A percentile compares a stretch with the other conserved stretches of the same genome.
phyloP scores from a whole-genome alignment of 2,329 filamentous ascomycete genomes.

The Colletotrichum sansevieriae region DNA sequence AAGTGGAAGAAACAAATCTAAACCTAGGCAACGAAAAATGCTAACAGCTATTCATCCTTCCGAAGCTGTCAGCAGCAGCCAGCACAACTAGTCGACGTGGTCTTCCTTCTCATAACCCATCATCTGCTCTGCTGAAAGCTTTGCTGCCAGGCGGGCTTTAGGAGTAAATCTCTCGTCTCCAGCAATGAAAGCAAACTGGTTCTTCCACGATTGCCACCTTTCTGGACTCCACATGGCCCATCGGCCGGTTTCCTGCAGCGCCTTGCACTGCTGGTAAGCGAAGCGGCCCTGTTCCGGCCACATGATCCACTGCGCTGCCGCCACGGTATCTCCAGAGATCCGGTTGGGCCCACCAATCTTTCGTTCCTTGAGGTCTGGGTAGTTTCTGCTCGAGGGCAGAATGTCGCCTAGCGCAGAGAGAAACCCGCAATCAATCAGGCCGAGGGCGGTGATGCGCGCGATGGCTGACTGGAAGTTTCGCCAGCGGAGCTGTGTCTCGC shows the following conservation, averaged over 20 bases:
- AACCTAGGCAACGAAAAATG: too few relatives aligned
- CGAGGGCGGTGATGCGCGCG: constrained; percentile 2
- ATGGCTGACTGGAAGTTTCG: constrained; percentile 3
- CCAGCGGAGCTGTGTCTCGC: background rate
- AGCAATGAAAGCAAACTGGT: background rate
- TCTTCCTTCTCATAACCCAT: background rate
- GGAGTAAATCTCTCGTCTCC: constrained; percentile 8
- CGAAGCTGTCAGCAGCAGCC: too few relatives aligned
- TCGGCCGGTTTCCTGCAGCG: background rate
- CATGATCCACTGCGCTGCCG: constrained; percentile 5
- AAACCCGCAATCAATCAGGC: background rate
- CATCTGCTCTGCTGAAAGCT: background rate
- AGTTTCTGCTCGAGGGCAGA: background rate
- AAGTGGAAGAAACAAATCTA: too few relatives aligned
- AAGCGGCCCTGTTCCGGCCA: constrained; percentile 4
- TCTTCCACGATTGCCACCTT: background rate
- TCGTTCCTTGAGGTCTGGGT: constrained; percentile 3
- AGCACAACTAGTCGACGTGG: too few relatives aligned
- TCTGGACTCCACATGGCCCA: constrained; percentile 7
- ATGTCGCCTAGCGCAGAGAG: constrained; percentile 10
- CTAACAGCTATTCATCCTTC: too few relatives aligned
- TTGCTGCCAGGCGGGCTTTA: constrained; percentile 4
- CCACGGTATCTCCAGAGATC: constrained; percentile 2
- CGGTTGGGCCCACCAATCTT: constrained; percentile 4
- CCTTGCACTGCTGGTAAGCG: constrained; percentile 6